Conservation (phyloP, 2,329 filamentous ascomycete genomes). For the Fusarium dimerum region DNA sequence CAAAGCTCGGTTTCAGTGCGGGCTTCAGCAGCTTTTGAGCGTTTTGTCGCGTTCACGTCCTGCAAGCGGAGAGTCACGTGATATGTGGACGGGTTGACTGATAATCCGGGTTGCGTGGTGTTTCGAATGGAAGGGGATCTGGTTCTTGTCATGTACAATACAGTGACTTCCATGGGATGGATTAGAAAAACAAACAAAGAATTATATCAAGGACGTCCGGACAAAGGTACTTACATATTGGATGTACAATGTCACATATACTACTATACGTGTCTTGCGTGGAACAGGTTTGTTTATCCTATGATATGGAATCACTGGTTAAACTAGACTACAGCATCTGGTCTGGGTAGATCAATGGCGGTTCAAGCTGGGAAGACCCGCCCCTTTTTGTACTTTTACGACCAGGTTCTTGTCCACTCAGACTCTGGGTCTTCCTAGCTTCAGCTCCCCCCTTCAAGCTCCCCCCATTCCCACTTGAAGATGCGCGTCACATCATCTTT, state of each 20-base stretch:
- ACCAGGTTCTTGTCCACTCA: slow-evolving; percentile 2
- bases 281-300: neutral
- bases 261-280: neutral
- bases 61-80: neutral
- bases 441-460: slow-evolving; percentile 1
- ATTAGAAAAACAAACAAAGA: neutral
- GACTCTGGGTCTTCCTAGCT: neutral
- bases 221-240: neutral
- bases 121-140: too few species aligned
- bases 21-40: too few species aligned
- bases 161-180: neutral
- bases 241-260: neutral
- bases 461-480: neutral
- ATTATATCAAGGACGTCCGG: neutral
- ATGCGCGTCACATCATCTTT: neutral
- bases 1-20: too few species aligned
- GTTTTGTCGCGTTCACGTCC: neutral
- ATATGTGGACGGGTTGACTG: neutral
- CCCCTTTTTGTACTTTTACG: slow-evolving; percentile 35
- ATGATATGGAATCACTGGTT: neutral
- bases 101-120: neutral
- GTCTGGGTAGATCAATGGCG: too few species aligned
- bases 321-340: too few species aligned
- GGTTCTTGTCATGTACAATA: too few species aligned
- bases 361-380: slow-evolving; percentile 29